These are phyloP conservation scores for Proliferodiscus dingleyae DNA, from an alignment of 2,329 filamentous ascomycete species.

Conservation along the genomic window DNA sequence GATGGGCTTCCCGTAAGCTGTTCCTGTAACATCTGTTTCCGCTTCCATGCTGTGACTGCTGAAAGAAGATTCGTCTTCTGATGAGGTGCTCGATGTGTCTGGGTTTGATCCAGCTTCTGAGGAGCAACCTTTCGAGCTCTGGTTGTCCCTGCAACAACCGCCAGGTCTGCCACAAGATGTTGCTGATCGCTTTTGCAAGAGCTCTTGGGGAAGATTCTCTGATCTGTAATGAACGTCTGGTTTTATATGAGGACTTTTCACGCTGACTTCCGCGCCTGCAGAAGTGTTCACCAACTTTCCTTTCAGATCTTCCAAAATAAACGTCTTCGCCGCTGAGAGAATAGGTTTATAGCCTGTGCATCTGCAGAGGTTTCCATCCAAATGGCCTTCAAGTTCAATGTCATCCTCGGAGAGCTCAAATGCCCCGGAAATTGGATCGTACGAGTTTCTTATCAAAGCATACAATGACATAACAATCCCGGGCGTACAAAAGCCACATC, in stretches of 20 bases:
- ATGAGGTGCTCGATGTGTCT: slow-evolving; percentile 2
- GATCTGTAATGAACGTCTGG: slow-evolving; percentile 19
- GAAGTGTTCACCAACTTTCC: slow-evolving; percentile 51
- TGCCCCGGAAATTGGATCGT: slow-evolving; percentile 45
- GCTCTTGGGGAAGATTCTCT: slow-evolving; percentile 10
- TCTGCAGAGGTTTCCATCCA: slow-evolving; percentile 89
- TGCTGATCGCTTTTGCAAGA: slow-evolving; percentile 4
- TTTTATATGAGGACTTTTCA: slow-evolving; percentile 24
- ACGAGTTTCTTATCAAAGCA: slow-evolving; percentile 79
- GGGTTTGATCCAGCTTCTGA: slow-evolving; percentile 40
- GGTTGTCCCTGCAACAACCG: slow-evolving; percentile 66
- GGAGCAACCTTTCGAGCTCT: slow-evolving; percentile 65
- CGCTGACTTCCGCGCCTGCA: slow-evolving; percentile 56
- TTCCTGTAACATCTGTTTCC: slow-evolving; percentile 12
- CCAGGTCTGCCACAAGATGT: slow-evolving; percentile 29
- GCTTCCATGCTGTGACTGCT: slow-evolving; percentile 6
- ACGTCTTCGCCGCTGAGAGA: slow-evolving; percentile 85
- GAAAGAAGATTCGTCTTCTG: slow-evolving; percentile 13
- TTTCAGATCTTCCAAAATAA: slow-evolving; percentile 43
- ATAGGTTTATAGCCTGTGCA: slow-evolving; percentile 94
- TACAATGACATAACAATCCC: slow-evolving; percentile 97
- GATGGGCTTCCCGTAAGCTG: slow-evolving; percentile 20
- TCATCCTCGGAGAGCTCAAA: slow-evolving; percentile 57
- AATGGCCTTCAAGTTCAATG: slow-evolving; percentile 72
- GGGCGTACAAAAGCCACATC: slow-evolving; percentile 73